phyloP scores from a whole-genome alignment of 2,329 filamentous ascomycete species.

The Phyllosticta paracitricarpa region DNA sequence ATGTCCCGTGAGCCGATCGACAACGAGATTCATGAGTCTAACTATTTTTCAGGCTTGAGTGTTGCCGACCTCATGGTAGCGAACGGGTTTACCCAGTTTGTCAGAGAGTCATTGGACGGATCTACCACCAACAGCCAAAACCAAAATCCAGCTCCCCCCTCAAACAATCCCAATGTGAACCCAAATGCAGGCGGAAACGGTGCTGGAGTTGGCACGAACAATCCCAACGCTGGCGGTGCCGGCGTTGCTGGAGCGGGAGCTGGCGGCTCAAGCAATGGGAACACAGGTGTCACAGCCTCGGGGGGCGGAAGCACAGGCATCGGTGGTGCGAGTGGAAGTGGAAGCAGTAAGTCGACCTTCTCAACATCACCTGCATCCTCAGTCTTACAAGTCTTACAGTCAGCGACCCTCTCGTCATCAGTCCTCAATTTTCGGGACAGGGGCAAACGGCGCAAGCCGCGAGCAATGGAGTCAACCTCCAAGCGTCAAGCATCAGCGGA shows the following conservation, averaged over 20 bases:
- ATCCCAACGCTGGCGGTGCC: conserved; percentile 10
- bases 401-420: background rate
- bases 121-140: background rate
- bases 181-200: background rate
- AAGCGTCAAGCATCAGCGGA: conserved; percentile 12
- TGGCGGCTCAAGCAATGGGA: background rate
- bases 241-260: conserved; percentile 4
- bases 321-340: background rate
- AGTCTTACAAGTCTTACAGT: background rate
- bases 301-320: background rate
- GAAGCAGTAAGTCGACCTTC: background rate
- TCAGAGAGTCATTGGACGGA: conserved; percentile 14
- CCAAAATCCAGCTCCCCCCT: background rate
- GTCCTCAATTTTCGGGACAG: background rate
- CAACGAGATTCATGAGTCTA: background rate
- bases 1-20: background rate
- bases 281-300: conserved; percentile 13
- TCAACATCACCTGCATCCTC: background rate
- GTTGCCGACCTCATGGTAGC: conserved; percentile 54
- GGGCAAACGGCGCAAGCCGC: conserved; percentile 8
- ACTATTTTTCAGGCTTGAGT: conserved; percentile 40
- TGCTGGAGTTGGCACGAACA: conserved; percentile 4
- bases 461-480: conserved; percentile 7
- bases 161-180: conserved; percentile 6
- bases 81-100: conserved; percentile 56